Evolutionary conservation across 352 stramenopile genomes (phyloP), one percentile per base, ranked within the genome.

Genomic region (Pythium grandisporangium): DNA sequence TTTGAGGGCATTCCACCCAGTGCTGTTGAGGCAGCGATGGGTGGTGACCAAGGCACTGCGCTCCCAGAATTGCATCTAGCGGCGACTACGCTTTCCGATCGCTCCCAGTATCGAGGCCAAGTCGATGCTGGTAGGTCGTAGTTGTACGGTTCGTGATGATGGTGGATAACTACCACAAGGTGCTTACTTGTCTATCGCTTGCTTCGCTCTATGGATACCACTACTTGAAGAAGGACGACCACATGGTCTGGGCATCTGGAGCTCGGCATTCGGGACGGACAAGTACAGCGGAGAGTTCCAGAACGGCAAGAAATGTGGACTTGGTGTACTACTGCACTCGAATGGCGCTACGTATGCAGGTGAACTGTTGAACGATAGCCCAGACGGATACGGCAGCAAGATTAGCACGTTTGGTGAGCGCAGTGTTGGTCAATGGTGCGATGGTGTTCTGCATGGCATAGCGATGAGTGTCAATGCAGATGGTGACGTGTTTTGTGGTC

Each of bases 301-400:
- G 8, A 20, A 51, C 3, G 58, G 63, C 27, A 61, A 54, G 36
- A 70, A 65, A 36, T 37, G 64, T 22, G 67, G 65, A 13, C 42
- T 55, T 7, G 71, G 71, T n/a, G 63, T 80, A 8, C 54, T 68
- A 26, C 33, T 66, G 23, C 36, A 61, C 25, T 41, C 48, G 6
- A 80, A 73, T 23, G 68, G 68, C 8, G 45, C 61, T 2, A 38
- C 42, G 13, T 84, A 66, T 34, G 62, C 56, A 0, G 71, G 69
- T 1, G 56, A 66, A 16, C 77, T 76, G 35, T 20, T 19, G 0
- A 21, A 54, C 12, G 59, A 52, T 1, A 37, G 58, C 16, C 21
- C 50, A 4, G 51, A 39, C 20, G 71, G 69, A 2, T 63, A 74
- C 25, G 71, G 69, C 5, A 51, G 80, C 5, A 62, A 77, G 30